Conservation (phyloP, 371 early-diverging fungal species). For the Mucor irregularis region DNA sequence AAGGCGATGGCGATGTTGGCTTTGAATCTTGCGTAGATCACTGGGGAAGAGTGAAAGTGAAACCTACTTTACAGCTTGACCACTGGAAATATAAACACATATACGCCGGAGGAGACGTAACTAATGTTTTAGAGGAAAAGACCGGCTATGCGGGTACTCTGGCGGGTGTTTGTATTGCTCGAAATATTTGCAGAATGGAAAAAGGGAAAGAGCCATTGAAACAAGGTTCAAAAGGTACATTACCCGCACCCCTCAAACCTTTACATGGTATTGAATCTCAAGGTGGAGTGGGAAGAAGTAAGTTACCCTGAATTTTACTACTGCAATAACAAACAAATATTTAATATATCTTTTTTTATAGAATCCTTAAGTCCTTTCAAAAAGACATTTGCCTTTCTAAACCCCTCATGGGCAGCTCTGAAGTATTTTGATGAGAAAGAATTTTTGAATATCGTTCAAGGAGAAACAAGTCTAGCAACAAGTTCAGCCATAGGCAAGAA, state of each 20-base stretch:
- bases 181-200: constrained; percentile 45
- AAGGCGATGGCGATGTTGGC: constrained; percentile 17
- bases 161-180: constrained; percentile 41
- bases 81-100: constrained; percentile 55
- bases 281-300: constrained; percentile 37
- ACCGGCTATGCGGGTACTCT: constrained; percentile 58
- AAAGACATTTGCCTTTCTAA: constrained; percentile 33
- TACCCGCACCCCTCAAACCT: constrained; percentile 30
- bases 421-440: constrained; percentile 40
- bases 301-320: background rate
- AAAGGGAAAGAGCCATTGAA: constrained; percentile 36
- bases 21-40: constrained; percentile 33
- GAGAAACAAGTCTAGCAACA: constrained; percentile 16
- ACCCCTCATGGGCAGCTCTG: constrained; percentile 36
- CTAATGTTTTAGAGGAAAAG: constrained; percentile 58
- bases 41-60: constrained; percentile 48
- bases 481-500: constrained; percentile 26
- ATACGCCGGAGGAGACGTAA: constrained; percentile 68
- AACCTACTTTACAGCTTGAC: constrained; percentile 60
- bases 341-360: constrained; percentile 4
- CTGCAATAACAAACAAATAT: background rate
- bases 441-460: constrained; percentile 34
- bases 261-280: constrained; percentile 26
- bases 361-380: constrained; percentile 22
- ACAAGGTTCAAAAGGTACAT: constrained; percentile 39